Conservation (phyloP, 2,329 filamentous ascomycete species). For the Alternaria hordeiaustralica region DNA sequence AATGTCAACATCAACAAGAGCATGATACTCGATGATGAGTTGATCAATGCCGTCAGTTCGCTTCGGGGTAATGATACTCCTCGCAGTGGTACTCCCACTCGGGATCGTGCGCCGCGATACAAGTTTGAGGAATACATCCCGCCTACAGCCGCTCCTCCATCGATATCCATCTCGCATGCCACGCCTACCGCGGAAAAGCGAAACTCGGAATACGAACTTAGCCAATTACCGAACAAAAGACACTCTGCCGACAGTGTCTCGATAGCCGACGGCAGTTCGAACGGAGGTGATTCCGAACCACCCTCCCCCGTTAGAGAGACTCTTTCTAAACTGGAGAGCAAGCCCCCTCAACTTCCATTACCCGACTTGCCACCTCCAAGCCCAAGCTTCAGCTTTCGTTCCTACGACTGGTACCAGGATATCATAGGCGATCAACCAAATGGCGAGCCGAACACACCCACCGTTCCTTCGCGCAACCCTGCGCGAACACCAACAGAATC, state of each 20-base stretch:
- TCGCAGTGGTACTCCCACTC: slow-evolving; percentile 15
- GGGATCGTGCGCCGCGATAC: slow-evolving; percentile 27
- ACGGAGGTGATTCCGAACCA: slow-evolving; percentile 1
- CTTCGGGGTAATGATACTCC: slow-evolving; percentile 16
- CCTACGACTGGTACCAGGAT: slow-evolving; percentile 38
- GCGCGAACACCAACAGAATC: slow-evolving; percentile 20
- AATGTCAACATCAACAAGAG: slow-evolving; percentile 40
- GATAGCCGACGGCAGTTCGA: slow-evolving; percentile 8
- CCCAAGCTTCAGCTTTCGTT: slow-evolving; percentile 32
- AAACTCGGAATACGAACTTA: slow-evolving; percentile 27
- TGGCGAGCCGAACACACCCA: slow-evolving; percentile 4
- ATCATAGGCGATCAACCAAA: slow-evolving; percentile 28
- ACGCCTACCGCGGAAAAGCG: slow-evolving; percentile 9
- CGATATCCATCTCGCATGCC: slow-evolving; percentile 10
- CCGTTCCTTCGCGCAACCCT: not conserved
- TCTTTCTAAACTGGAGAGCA: slow-evolving; percentile 19
- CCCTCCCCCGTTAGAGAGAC: slow-evolving; percentile 13
- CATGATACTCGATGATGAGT: slow-evolving; percentile 35
- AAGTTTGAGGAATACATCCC: slow-evolving; percentile 34
- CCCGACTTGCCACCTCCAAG: slow-evolving; percentile 30
- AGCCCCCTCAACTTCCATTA: slow-evolving; percentile 20
- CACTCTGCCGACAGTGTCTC: slow-evolving; percentile 5
- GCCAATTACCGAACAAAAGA: slow-evolving; percentile 18
- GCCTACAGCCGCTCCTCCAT: slow-evolving; percentile 13
- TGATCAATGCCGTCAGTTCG: slow-evolving; percentile 24